These are phyloP conservation scores for Salvia rosmarinus DNA, from an alignment of 257 asterid genomes.

Conservation along the genomic window DNA sequence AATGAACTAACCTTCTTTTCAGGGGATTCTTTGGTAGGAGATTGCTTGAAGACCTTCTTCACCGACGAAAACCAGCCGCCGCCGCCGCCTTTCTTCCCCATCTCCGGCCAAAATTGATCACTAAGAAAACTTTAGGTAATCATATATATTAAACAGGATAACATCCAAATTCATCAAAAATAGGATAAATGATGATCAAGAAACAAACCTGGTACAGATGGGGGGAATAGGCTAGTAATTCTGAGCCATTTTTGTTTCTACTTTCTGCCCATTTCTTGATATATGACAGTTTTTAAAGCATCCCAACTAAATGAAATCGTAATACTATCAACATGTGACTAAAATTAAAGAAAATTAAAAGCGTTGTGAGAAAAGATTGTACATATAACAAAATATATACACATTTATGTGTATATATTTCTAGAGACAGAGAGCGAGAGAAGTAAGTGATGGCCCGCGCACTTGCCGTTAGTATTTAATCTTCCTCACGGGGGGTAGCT, in stretches of 20 bases:
- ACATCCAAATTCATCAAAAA: not conserved
- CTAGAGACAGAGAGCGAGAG: constrained; percentile 18
- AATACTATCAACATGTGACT: constrained; percentile 40
- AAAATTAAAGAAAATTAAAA: constrained; percentile 33
- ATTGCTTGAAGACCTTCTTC: constrained; percentile 79
- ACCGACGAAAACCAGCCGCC: constrained; percentile 82
- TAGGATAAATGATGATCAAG: not conserved
- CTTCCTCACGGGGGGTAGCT: constrained; percentile 69
- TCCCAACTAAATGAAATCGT: constrained; percentile 22
- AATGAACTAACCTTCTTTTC: constrained; percentile 75
- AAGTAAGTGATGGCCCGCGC: constrained; percentile 54
- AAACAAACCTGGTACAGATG: constrained; percentile 25
- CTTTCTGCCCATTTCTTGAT: constrained; percentile 31
- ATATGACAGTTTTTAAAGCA: constrained; percentile 11
- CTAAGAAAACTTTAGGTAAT: not conserved
- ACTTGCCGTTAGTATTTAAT: constrained; percentile 72
- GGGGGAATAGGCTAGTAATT: constrained; percentile 23
- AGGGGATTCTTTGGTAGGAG: constrained; percentile 54
- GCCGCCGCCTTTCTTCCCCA: constrained; percentile 78
- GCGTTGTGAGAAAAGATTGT: constrained; percentile 27
- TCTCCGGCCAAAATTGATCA: constrained; percentile 37
- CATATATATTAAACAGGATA: not conserved
- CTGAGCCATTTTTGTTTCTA: not conserved
- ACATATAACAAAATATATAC: constrained; percentile 2
- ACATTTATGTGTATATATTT: not conserved